A percentile compares a stretch with the other conserved stretches of the same genome.
Conservation (phyloP, 2,329 filamentous ascomycete genomes). For the Orbilia quercus region DNA sequence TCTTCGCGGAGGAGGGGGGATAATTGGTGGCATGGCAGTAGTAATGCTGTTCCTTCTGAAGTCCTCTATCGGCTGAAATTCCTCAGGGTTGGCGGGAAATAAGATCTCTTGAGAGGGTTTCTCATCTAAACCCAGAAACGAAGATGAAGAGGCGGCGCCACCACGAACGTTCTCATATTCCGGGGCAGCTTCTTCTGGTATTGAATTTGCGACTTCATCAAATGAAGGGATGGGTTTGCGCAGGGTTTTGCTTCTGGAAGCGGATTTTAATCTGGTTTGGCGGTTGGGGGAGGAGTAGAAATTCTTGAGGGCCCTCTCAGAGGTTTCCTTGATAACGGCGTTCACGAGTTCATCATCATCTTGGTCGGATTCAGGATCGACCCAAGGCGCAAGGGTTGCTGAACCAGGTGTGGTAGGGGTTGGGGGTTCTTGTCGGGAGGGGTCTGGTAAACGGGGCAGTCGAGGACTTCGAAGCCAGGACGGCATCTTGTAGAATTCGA, state of each 20-base stretch:
- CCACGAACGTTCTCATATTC: slow-evolving; percentile 42
- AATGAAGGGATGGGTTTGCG: slow-evolving; percentile 54
- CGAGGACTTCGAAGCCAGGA: slow-evolving; percentile 53
- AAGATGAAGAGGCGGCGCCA: slow-evolving; percentile 20
- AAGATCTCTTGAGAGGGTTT: slow-evolving; percentile 54
- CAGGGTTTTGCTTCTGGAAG: slow-evolving; percentile 55
- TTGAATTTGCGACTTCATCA: slow-evolving; percentile 55
- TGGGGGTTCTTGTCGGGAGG: slow-evolving; percentile 30
- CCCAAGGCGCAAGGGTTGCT: slow-evolving; percentile 49
- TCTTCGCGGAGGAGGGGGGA: slow-evolving; percentile 53
- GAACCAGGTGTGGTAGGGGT: slow-evolving; percentile 49
- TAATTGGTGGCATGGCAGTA: slow-evolving; percentile 23
- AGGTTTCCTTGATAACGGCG: slow-evolving; percentile 37
- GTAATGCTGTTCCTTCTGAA: slow-evolving; percentile 27
- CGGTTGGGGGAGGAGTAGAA: slow-evolving; percentile 36
- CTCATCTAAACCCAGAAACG: slow-evolving; percentile 27
- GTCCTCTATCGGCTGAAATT: slow-evolving; percentile 48
- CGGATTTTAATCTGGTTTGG: slow-evolving; percentile 48
- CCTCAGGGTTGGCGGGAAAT: slow-evolving; percentile 54
- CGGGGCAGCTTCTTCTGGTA: slow-evolving; percentile 52
- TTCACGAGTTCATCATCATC: slow-evolving; percentile 50
- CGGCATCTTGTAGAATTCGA: slow-evolving; percentile 42
- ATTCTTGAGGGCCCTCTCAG: slow-evolving; percentile 29
- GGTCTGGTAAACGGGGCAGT: slow-evolving; percentile 36
- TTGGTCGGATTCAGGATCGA: slow-evolving; percentile 53